Percentiles rank a stretch among this genome's conserved stretches.
Evolutionary conservation across 805 yeast species (phyloP).

Genomic region (Candida germanica): DNA sequence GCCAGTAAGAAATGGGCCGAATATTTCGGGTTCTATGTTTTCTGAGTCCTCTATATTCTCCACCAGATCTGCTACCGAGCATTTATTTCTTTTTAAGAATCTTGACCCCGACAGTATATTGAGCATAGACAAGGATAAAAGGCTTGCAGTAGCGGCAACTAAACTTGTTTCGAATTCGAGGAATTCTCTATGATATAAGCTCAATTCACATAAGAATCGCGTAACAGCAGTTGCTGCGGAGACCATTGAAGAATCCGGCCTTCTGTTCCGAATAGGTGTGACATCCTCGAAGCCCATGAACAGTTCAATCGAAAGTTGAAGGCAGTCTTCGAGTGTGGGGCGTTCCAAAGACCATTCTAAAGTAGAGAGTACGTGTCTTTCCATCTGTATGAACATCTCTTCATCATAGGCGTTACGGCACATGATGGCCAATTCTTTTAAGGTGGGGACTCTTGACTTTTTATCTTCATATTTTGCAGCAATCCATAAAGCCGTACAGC

Average conservation of each 20-base stretch:
- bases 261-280: constrained; percentile 21
- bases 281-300: constrained; percentile 13
- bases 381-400: constrained; percentile 53
- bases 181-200: constrained; percentile 49
- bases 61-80: not conserved
- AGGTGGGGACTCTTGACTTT: constrained; percentile 55
- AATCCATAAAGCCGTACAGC: constrained; percentile 47
- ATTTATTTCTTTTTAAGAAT: constrained; percentile 12
- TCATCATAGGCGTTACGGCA: constrained; percentile 58
- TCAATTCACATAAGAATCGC: constrained; percentile 52
- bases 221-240: constrained; percentile 55
- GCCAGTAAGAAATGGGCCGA: constrained; percentile 50
- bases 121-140: constrained; percentile 53
- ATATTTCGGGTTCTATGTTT: constrained; percentile 37
- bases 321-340: constrained; percentile 51
- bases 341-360: constrained; percentile 48
- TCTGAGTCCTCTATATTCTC: constrained; percentile 33
- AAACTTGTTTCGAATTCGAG: constrained; percentile 45
- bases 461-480: constrained; percentile 57
- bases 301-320: constrained; percentile 37
- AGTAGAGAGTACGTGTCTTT: constrained; percentile 65
- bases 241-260: constrained; percentile 27
- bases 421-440: constrained; percentile 52
- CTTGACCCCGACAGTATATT: constrained; percentile 44
- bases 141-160: constrained; percentile 47